Evolutionary conservation across 208 protist species (phyloP).

Genomic region (Tritrichomonas foetus): DNA sequence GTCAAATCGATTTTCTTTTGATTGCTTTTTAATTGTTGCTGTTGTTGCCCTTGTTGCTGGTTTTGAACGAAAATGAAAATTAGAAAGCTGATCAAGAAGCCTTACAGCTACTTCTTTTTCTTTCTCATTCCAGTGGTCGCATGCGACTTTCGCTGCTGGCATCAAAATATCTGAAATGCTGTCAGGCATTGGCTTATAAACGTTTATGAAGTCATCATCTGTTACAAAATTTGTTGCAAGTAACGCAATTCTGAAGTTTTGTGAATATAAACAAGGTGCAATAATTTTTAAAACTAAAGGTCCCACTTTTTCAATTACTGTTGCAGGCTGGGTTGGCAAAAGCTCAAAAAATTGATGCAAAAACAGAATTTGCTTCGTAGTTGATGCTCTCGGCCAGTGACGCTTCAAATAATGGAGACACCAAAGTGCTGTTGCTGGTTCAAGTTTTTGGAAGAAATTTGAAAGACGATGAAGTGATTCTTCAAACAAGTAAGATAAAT

Average conservation of each 20-base stretch:
- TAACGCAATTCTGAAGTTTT: not conserved
- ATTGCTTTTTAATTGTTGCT: too few relatives aligned
- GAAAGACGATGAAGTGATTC: not conserved
- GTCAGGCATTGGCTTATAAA: too few relatives aligned
- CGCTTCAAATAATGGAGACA: not conserved
- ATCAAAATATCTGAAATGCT: too few relatives aligned
- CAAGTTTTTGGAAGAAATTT: not conserved
- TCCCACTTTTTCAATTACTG: not conserved
- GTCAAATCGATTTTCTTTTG: too few relatives aligned
- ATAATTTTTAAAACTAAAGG: not conserved
- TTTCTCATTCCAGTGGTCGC: too few relatives aligned
- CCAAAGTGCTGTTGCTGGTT: conserved; percentile 19
- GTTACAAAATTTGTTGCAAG: too few relatives aligned
- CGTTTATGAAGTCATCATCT: too few relatives aligned
- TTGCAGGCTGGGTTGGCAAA: not conserved
- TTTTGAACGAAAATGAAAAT: too few relatives aligned
- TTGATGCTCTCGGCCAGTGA: not conserved
- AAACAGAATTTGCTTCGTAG: not conserved
- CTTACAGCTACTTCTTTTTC: too few relatives aligned
- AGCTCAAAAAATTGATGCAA: not conserved
- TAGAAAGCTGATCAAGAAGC: too few relatives aligned
- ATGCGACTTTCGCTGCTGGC: too few relatives aligned
- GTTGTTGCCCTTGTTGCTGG: too few relatives aligned
- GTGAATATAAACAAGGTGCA: not conserved
- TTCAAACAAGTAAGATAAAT: not conserved